A percentile compares a stretch with the other conserved stretches of the same genome.
These are phyloP conservation scores for Spiraea crenata DNA, from an alignment of 331 rosid genomes.

Conservation along the genomic window DNA sequence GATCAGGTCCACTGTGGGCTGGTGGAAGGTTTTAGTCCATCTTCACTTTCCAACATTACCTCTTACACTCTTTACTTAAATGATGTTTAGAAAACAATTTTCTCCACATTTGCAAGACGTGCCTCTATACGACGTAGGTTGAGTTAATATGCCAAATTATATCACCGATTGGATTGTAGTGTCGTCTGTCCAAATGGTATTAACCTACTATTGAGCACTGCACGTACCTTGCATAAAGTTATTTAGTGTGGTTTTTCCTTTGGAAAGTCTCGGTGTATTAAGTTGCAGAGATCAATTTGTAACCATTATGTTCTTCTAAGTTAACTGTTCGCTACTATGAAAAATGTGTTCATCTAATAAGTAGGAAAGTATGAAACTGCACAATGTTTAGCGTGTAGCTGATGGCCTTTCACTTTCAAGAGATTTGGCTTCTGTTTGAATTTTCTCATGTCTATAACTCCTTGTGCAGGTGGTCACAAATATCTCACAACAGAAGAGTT, in stretches of 20 bases:
- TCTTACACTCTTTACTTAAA: too few relatives aligned
- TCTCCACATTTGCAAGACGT: too few relatives aligned
- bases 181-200: neutral
- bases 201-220: neutral
- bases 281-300: neutral
- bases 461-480: constrained; percentile 35
- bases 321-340: neutral
- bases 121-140: too few relatives aligned
- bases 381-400: neutral
- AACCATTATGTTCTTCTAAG: neutral
- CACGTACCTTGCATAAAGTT: neutral
- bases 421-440: neutral
- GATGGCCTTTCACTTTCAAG: neutral
- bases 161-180: neutral
- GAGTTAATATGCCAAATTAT: neutral
- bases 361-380: too few relatives aligned
- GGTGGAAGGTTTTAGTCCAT: too few relatives aligned
- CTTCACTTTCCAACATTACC: too few relatives aligned
- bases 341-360: neutral
- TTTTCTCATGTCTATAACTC: neutral
- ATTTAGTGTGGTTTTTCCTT: neutral
- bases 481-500: constrained; percentile 35
- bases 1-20: too few relatives aligned
- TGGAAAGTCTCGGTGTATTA: neutral
- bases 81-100: too few relatives aligned